phyloP scores from a whole-genome alignment of 2,329 filamentous ascomycete genomes.

The Diaporthe australafricana region DNA sequence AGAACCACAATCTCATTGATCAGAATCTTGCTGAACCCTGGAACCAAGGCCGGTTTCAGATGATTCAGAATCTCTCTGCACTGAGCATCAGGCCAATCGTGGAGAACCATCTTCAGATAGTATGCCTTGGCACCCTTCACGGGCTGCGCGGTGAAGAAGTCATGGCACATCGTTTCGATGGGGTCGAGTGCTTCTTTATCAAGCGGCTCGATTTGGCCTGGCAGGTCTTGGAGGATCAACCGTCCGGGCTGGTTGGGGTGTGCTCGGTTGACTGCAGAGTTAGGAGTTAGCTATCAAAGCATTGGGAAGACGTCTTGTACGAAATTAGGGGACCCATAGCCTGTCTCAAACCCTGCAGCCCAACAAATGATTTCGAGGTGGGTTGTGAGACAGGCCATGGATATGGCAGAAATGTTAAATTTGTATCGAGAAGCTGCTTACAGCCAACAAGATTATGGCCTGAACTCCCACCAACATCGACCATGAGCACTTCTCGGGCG shows the following conservation, averaged over 20 bases:
- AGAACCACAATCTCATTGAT: slow-evolving; percentile 50
- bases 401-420: too few species aligned
- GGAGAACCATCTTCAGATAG: slow-evolving; percentile 50
- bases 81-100: slow-evolving; percentile 52
- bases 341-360: too few species aligned
- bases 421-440: too few species aligned
- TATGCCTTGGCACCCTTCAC: slow-evolving; percentile 51
- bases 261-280: slow-evolving; percentile 27
- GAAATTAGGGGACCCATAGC: too few species aligned
- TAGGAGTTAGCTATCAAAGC: too few species aligned
- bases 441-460: slow-evolving; percentile 38
- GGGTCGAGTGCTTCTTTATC: slow-evolving; percentile 37
- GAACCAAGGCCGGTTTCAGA: slow-evolving; percentile 46
- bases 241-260: slow-evolving; percentile 31
- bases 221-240: slow-evolving; percentile 43
- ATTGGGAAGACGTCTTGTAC: too few species aligned
- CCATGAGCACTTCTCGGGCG: slow-evolving; percentile 31
- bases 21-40: slow-evolving; percentile 46
- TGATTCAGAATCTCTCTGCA: slow-evolving; percentile 47
- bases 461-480: slow-evolving; percentile 39
- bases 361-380: too few species aligned
- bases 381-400: too few species aligned
- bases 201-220: slow-evolving; percentile 30
- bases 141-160: slow-evolving; percentile 48
- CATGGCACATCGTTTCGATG: slow-evolving; percentile 47